Conservation (phyloP, 78 protist genomes). For the Acrasis kona region DNA sequence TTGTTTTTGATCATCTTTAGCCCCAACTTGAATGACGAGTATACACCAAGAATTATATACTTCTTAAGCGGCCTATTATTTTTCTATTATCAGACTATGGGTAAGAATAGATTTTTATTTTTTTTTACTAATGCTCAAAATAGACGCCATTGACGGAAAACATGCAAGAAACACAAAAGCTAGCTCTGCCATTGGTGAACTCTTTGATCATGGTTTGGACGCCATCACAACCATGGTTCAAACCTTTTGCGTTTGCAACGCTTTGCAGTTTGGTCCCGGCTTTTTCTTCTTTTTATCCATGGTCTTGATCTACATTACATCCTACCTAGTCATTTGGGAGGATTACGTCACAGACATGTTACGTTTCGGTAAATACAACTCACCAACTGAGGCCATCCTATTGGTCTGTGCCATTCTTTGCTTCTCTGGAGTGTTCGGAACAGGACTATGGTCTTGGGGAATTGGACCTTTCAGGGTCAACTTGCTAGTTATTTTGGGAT, state of each 20-base stretch:
- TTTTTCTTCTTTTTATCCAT: neutral
- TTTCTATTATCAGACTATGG: no score
- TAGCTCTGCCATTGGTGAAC: neutral
- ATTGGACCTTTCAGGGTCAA: neutral
- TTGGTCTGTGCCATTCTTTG: neutral
- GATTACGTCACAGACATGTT: neutral
- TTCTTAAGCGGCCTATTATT: no score
- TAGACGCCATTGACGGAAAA: neutral
- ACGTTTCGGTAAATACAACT: neutral
- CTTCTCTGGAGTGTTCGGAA: neutral
- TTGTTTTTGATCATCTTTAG: no score
- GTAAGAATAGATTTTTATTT: no score
- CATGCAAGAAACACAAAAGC: neutral
- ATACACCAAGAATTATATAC: no score
- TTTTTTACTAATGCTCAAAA: no score
- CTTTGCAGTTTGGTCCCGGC: neutral
- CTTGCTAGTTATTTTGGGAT: neutral
- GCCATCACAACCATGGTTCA: neutral
- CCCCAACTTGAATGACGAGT: no score
- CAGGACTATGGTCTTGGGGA: no score
- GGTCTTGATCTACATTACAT: neutral
- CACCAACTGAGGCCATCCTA: neutral
- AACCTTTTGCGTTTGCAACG: neutral
- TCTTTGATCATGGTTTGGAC: neutral
- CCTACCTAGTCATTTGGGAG: neutral